Conservation (phyloP, 306 rosid species). For the Prunus campanulata region DNA sequence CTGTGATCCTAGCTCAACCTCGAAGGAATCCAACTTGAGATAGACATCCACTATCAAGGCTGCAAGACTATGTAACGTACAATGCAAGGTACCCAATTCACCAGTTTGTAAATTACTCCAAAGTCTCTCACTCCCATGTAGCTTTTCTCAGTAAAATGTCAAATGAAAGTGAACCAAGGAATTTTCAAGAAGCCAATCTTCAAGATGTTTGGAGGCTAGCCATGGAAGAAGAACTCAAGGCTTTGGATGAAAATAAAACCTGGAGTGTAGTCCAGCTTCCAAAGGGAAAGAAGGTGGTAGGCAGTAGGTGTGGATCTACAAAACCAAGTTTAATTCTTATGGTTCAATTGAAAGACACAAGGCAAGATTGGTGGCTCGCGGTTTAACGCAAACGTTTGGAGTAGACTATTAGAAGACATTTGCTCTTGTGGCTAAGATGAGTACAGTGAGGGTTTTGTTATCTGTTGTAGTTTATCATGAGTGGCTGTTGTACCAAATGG, state of each 20-base stretch:
- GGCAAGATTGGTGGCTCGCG: too few species aligned
- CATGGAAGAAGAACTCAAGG: background rate
- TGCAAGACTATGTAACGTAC: background rate
- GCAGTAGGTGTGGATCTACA: background rate
- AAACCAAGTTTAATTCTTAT: too few species aligned
- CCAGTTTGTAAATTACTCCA: background rate
- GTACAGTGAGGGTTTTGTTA: too few species aligned
- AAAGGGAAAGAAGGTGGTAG: background rate
- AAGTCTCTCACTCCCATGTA: background rate
- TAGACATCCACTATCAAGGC: background rate
- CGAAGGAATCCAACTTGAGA: background rate
- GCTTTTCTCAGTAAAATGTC: background rate
- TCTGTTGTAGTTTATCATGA: background rate
- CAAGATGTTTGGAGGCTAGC: background rate
- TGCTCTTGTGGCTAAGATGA: too few species aligned
- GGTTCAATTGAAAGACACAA: background rate
- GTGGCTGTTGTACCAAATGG: background rate
- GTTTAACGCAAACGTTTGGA: too few species aligned
- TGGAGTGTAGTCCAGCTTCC: background rate
- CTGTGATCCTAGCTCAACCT: background rate
- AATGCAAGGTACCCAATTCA: background rate
- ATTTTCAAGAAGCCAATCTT: background rate
- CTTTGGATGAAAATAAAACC: background rate
- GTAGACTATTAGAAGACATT: background rate
- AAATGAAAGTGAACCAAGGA: background rate